Base-by-base conservation (phyloP, 1,284 basidiomycete species). In the Xanthoconium separans region DNA sequence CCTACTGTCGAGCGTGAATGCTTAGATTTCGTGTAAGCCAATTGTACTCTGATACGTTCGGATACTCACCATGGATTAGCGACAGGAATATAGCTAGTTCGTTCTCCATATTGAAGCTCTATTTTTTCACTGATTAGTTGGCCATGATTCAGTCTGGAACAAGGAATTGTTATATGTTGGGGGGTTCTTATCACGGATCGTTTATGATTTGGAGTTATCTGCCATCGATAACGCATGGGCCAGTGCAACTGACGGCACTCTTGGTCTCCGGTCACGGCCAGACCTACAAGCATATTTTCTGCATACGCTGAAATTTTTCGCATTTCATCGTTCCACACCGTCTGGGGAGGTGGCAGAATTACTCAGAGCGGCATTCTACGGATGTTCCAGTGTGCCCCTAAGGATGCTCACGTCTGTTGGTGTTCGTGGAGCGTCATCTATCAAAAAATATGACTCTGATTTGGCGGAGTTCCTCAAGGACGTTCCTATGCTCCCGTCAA, bases 1-100 rank as follows among this genome's bases (percentile, higher is more conserved):
- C 94, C 94, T 2, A 99, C 95, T 0, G 95, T 99, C 4, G 95
- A 98, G 72, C 83, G 96, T 58, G 96, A 98, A 73, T 93, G 91
- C 0, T 88, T 98, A 57, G 95, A 97, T 71, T 74, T 94, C 12
- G 87, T 45, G 54, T 56, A 37, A 41, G 54, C 11, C n/a, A n/a
- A 10, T 5, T 37, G 15, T 16, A 13, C 31, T 13, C 8, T 33
- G 1, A 33, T 33, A 33, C 3, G 1, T 18, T 3, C 4, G 12
- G 22, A 10, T 49, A 33, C 40, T 41, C 8, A 34, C 20, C 4
- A 13, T 13, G n/a, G 9, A 13, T 5, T 6, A 15, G 40, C 5
- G 47, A 50, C 10, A 43, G 13, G 40, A 50, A 50, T 18, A 18
- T 27, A 9, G 31, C 48, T 3, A 27, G 48, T 43, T 27, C 4